Evolutionary conservation across 2,329 filamentous ascomycete genomes (phyloP), one percentile per base, ranked within the genome.

Genomic region (Salinomyces thailandicus): DNA sequence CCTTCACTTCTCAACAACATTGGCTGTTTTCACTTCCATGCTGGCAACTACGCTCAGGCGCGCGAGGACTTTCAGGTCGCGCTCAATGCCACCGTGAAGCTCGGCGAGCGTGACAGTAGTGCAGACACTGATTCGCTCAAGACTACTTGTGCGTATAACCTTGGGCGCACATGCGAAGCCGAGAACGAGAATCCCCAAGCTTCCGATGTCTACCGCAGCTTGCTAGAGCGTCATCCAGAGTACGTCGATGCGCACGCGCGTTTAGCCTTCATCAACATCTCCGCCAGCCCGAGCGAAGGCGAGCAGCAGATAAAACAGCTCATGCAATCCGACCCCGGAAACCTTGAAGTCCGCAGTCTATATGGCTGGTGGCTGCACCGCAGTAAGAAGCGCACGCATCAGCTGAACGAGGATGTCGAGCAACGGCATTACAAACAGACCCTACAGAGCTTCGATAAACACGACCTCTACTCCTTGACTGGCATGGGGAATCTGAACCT

Each of bases 401-500:
- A 91, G 54, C 72, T 95, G 41, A 77, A 77, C 12, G 87, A 96
- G 54, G 93, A 98, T 55, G 78, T 79, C 20, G 91, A 98, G 60
- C 81, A 94, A 52, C 77, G 86, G 3, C 87, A 95, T 58, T 93
- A 93, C 70, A 98, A 96, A 64, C 86, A 95, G 60, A 96, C 89
- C 0, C 68, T 98, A 18, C 85, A 93, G 57, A 79, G 87, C 48
- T 81, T 86, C 57, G 89, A 98, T 66, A 98, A 96, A 69, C 91
- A 98, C 57, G 91, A 98, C 58, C 75, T 85, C n/a, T 98, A 98
- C 59, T 85, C 91, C 4, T 69, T 98, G 18, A 87, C 93, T 17
- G 89, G 85, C 11, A 96, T 98, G 89, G 91, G 91, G 28, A 98
- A 98, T 57, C 68, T 98, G n/a, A 81, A 89, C 49, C 72, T 98